Percentiles rank a stretch among this genome's conserved stretches.
Evolutionary conservation across 164 flowering plant species (phyloP).

Genomic region (Protea cynaroides): DNA sequence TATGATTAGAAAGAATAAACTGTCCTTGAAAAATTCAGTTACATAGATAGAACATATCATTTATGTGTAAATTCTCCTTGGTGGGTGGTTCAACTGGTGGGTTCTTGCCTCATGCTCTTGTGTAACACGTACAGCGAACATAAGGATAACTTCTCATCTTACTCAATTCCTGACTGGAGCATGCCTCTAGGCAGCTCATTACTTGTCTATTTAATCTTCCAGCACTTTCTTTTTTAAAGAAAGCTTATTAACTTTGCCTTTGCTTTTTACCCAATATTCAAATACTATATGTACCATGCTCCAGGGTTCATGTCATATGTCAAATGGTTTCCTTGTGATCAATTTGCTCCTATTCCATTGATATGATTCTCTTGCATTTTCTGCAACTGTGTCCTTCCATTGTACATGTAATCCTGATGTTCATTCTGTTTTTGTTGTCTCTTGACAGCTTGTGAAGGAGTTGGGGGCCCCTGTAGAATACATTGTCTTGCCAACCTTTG

Average conservation of each 20-base stretch:
- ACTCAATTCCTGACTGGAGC: too few species aligned
- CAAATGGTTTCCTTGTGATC: too few species aligned
- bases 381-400: background rate
- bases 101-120: too few species aligned
- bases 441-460: constrained; percentile 79
- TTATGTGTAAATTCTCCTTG: background rate
- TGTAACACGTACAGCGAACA: too few species aligned
- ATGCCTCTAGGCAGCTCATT: too few species aligned
- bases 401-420: background rate
- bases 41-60: background rate
- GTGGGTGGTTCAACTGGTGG: background rate
- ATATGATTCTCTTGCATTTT: background rate
- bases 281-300: too few species aligned
- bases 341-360: background rate
- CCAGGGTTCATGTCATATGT: too few species aligned
- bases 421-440: background rate
- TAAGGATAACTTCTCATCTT: too few species aligned
- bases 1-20: background rate
- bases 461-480: constrained; percentile 84
- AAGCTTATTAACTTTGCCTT: too few species aligned
- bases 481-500: constrained; percentile 95
- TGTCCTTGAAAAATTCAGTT: background rate
- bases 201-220: too few species aligned
- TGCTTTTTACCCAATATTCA: too few species aligned
- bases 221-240: too few species aligned